Evolutionary conservation across 1,284 basidiomycete genomes (phyloP).

Genomic region (Trichosporon coremiiforme): DNA sequence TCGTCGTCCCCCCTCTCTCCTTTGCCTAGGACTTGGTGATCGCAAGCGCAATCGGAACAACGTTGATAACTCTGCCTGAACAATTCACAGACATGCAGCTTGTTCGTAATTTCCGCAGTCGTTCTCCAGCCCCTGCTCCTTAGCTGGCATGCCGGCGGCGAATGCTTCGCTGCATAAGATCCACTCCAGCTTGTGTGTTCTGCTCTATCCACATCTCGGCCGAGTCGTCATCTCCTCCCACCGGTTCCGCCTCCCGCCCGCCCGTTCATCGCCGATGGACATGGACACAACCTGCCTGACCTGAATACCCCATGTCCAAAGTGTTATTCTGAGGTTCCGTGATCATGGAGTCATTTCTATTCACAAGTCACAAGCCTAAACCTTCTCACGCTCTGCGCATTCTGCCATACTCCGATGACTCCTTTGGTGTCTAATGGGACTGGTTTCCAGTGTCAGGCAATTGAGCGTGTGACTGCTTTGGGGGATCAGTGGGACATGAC

Average conservation of each 20-base stretch:
- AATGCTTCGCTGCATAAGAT: background rate
- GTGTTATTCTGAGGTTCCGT: constrained; percentile 6
- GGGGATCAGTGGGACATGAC: background rate
- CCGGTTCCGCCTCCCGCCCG: background rate
- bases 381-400: background rate
- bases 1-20: background rate
- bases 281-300: background rate
- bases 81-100: background rate
- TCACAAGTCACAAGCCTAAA: background rate
- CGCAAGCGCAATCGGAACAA: background rate
- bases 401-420: background rate
- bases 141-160: background rate
- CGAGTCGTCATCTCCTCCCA: background rate
- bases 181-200: background rate
- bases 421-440: background rate
- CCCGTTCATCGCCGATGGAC: background rate
- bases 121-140: background rate
- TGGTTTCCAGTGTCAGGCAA: background rate
- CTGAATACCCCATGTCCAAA: background rate
- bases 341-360: background rate
- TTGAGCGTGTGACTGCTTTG: background rate
- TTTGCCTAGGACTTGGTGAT: background rate
- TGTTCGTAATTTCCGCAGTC: background rate
- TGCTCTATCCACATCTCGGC: background rate
- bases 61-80: constrained; percentile 1